Percentiles rank a stretch among this genome's conserved stretches.
These are phyloP conservation scores for Auricularia sp. DNA, from an alignment of 768 basidiomycete species.

Conservation along the genomic window DNA sequence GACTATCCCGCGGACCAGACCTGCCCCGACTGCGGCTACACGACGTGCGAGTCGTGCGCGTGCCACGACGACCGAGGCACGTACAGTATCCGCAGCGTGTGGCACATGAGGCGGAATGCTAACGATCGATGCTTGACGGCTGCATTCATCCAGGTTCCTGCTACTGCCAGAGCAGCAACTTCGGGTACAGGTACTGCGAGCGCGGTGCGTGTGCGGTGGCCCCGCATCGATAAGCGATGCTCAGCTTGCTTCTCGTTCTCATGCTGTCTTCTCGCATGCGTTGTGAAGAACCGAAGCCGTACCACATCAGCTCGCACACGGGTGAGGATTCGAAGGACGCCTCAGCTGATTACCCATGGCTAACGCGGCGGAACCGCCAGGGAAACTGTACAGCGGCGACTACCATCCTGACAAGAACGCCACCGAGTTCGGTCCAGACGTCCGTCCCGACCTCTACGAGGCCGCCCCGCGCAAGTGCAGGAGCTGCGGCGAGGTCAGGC, in stretches of 20 bases:
- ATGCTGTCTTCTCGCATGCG: no score
- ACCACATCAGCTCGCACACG: slow-evolving; percentile 15
- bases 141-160: slow-evolving; percentile 22
- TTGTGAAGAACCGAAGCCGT: slow-evolving; percentile 18
- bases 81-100: not conserved
- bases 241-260: not conserved
- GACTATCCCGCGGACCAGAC: slow-evolving; percentile 18
- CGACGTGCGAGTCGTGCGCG: slow-evolving; percentile 26
- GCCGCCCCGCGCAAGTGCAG: slow-evolving; percentile 20
- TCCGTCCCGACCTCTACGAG: slow-evolving; percentile 21
- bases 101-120: not conserved
- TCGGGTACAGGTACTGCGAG: slow-evolving; percentile 24
- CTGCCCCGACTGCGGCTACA: slow-evolving; percentile 28
- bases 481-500: slow-evolving; percentile 21
- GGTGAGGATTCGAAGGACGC: not conserved
- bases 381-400: slow-evolving; percentile 22
- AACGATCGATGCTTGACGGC: not conserved
- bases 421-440: slow-evolving; percentile 8
- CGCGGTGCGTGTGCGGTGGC: not conserved
- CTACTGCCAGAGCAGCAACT: slow-evolving; percentile 27
- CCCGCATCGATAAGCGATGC: not conserved
- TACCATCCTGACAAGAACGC: slow-evolving; percentile 21
- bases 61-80: slow-evolving; percentile 21
- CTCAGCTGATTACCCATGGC: not conserved
- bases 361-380: slow-evolving; percentile 10